phyloP scores from a whole-genome alignment of 2,329 filamentous ascomycete species.

The Beauveria pseudobassiana region DNA sequence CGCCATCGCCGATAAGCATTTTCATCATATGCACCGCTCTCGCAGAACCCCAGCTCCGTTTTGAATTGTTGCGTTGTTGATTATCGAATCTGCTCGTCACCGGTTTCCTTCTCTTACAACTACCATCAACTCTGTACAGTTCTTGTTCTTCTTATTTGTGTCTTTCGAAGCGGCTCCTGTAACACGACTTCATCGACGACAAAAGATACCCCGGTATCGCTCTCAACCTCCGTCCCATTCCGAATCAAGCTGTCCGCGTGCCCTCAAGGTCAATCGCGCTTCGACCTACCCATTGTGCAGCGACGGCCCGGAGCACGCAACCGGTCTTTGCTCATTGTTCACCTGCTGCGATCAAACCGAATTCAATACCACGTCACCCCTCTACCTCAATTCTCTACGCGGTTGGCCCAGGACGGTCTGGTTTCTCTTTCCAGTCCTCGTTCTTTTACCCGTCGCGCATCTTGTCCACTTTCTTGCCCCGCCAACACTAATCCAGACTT shows the following conservation, averaged over 20 bases:
- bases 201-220: neutral
- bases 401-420: neutral
- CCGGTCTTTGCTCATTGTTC: neutral
- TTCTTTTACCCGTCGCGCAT: neutral
- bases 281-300: neutral
- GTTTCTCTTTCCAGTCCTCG: neutral
- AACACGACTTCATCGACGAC: neutral
- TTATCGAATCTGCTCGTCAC: neutral
- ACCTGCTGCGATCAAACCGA: neutral
- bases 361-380: neutral
- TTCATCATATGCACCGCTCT: neutral
- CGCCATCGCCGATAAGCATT: constrained; percentile 9
- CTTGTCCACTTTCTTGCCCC: constrained; percentile 9
- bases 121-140: neutral
- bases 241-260: neutral
- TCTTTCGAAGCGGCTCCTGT: neutral
- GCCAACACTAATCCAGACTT: constrained; percentile 8
- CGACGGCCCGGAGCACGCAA: constrained; percentile 1
- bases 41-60: neutral
- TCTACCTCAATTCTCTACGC: neutral
- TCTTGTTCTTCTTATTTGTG: neutral
- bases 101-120: neutral
- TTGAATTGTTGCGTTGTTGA: neutral
- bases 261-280: constrained; percentile 5
- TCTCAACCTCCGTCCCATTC: neutral